A percentile compares a stretch with the other conserved stretches of the same genome.
Conservation (phyloP, 2,329 filamentous ascomycete species). For the Westerdykella ornata region DNA sequence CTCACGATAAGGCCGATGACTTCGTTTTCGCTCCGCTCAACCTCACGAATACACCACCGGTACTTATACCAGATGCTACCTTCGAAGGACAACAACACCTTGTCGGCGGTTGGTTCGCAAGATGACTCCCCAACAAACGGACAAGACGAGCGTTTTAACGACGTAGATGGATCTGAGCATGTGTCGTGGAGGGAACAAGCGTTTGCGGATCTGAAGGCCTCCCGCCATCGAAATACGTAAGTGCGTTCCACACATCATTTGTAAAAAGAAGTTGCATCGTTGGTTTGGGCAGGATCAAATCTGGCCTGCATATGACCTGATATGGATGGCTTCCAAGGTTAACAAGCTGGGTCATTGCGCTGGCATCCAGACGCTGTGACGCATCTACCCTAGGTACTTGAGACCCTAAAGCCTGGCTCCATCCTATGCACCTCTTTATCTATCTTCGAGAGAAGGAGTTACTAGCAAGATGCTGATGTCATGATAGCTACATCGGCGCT, state of each 20-base stretch:
- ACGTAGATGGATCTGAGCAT: neutral
- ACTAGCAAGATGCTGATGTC: no score
- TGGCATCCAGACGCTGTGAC: no score
- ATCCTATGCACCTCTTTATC: no score
- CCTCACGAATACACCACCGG: slow-evolving; percentile 1
- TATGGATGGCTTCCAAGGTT: no score
- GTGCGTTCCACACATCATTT: slow-evolving; percentile 1
- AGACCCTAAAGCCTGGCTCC: no score
- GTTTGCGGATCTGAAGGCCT: slow-evolving; percentile 9
- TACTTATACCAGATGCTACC: slow-evolving; percentile 16
- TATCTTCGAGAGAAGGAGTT: no score
- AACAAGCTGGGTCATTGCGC: no score
- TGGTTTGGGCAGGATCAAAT: no score
- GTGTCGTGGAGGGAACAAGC: slow-evolving; percentile 10
- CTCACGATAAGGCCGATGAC: neutral
- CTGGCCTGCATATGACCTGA: no score
- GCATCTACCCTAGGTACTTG: no score
- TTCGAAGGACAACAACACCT: slow-evolving; percentile 8
- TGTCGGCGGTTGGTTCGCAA: neutral
- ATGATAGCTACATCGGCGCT: slow-evolving; percentile 47
- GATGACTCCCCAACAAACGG: neutral
- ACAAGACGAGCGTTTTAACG: neutral
- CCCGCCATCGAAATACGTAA: slow-evolving; percentile 12
- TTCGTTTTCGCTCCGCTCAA: neutral
- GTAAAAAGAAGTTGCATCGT: neutral